phyloP scores from a whole-genome alignment of 2,329 filamentous ascomycete genomes.

The Penicillium sclerotiorum region DNA sequence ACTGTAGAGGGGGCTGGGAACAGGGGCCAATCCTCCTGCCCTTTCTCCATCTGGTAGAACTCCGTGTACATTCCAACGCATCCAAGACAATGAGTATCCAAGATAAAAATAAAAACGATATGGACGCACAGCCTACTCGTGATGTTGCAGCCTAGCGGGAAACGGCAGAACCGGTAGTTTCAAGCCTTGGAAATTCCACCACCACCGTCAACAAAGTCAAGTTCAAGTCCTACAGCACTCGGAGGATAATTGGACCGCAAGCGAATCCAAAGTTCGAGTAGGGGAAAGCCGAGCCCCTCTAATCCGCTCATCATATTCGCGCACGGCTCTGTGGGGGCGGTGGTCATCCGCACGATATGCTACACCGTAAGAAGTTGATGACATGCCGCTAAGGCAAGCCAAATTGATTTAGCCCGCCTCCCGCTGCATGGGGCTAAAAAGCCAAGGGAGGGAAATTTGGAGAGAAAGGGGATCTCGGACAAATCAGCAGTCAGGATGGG shows the following conservation, averaged over 20 bases:
- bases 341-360: conserved; percentile 14
- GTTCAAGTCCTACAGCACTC: too few relatives aligned
- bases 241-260: conserved; percentile 13
- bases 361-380: conserved; percentile 28
- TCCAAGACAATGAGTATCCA: not conserved
- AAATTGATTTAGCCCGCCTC: conserved; percentile 22
- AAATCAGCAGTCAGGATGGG: conserved; percentile 18
- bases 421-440: conserved; percentile 18
- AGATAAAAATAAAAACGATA: conserved; percentile 1
- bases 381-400: conserved; percentile 29
- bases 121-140: conserved; percentile 13
- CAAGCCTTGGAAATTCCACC: too few relatives aligned
- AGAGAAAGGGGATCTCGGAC: conserved; percentile 10
- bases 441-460: conserved; percentile 5
- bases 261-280: conserved; percentile 1
- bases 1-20: not conserved
- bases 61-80: not conserved
- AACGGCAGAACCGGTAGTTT: conserved; percentile 16
- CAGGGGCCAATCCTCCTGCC: not conserved
- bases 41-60: not conserved
- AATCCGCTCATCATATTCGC: conserved; percentile 3
- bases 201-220: too few relatives aligned
- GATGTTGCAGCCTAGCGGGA: conserved; percentile 17
- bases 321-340: conserved; percentile 9
- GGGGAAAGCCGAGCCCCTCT: conserved; percentile 4